Evolutionary conservation across 108 stramenopile genomes (phyloP).

Genomic region (Cyclotella baltica): DNA sequence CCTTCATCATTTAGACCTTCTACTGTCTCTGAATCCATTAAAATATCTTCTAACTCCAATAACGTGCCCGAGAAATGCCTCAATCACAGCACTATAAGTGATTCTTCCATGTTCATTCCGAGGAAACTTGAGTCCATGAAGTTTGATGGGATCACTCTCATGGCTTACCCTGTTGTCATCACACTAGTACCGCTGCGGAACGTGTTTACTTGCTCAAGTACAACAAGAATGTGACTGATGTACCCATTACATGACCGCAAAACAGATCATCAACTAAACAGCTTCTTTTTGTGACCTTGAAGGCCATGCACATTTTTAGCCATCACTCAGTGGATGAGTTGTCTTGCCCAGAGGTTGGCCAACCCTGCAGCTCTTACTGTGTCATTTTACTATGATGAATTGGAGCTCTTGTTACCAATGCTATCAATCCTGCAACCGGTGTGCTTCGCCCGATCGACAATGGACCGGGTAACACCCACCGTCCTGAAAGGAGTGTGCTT

Average conservation of each 20-base stretch:
- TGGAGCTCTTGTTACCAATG: background rate
- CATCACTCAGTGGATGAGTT: background rate
- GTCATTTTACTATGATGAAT: background rate
- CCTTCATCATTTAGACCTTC: background rate
- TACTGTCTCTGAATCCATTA: no score
- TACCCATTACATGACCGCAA: background rate
- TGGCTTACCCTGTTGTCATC: background rate
- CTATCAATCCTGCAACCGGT: background rate
- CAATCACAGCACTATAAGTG: background rate
- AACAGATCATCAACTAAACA: background rate
- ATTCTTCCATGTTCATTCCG: background rate
- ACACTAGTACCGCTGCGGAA: background rate
- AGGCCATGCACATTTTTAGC: background rate
- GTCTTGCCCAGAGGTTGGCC: background rate
- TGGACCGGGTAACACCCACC: background rate
- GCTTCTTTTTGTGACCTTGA: background rate
- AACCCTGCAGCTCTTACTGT: background rate
- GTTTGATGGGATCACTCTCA: background rate
- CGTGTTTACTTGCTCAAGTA: background rate
- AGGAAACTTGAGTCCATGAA: background rate
- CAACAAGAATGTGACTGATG: background rate
- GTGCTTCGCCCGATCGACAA: background rate
- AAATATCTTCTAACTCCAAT: no score
- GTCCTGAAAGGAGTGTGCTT: background rate
- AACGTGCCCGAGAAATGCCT: background rate